Base-by-base conservation (phyloP, 2,329 filamentous ascomycete genomes). In the Hypoxylon sp. region DNA sequence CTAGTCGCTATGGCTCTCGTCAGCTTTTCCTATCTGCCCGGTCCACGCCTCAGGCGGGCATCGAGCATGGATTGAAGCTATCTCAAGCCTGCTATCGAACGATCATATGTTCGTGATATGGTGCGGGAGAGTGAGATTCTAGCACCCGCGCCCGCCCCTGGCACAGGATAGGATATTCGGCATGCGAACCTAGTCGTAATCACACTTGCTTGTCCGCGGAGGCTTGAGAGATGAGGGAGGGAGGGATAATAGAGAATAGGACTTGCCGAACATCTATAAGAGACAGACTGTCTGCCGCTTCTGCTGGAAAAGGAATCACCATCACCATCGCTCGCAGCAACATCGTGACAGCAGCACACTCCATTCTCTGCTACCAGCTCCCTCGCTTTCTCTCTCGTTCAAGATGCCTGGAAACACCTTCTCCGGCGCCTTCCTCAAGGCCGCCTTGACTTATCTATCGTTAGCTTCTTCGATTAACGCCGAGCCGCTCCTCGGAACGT, bases 371-470 rank as follows among this genome's bases (percentile, higher is more conserved):
- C 22, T 30, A 30, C 44, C 37, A 41, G 10, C 44, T 47, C 44
- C 15, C 44, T 47, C 44, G 11, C 44, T 47, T n/a, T 41, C 37
- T 17, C 44, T 47, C 20, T 47, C 44, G 44, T 47, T 47, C 44
- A 47, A 47, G 22, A 47, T 47, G 44, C 22, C 22, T 24, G 22
- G 44, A 24, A 47, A 5, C n/a, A 26, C 20, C 11, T 47, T 47
- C 44, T n/a, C 44, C 2, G 44, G 7, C 22, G 15, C 44, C 44
- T 47, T 13, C 15, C 44, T 47, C 22, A 47, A 17, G 44, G 44
- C 44, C 19, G 44, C 15, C 44, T 47, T 47, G 11, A 24, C 22
- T 5, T n/a, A 13, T 22, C 20, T 47, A 17, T 47, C 44, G 13
- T 24, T 47, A 28, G 22, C 44, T 8, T n/a, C 44, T 28, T 47